phyloP scores from a whole-genome alignment of 108 stramenopile genomes.

The Heterococcus sp. region DNA sequence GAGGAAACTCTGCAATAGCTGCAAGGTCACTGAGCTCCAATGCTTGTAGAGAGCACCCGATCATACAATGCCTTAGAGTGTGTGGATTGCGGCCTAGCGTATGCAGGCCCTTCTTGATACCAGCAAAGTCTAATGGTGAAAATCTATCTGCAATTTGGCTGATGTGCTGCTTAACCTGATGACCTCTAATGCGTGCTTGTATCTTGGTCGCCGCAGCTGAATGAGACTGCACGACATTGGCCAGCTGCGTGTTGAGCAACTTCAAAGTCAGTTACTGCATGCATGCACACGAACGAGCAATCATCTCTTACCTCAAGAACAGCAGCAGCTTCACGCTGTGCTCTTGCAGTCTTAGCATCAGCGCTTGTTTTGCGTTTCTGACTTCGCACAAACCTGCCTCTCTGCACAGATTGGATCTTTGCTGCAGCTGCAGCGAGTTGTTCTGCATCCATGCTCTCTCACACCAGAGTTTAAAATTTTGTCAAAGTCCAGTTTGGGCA shows the following conservation, averaged over 20 bases:
- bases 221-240: not conserved
- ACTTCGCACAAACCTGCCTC: not conserved
- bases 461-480: too few species aligned
- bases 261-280: not conserved
- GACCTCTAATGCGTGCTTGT: constrained; percentile 15
- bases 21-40: constrained; percentile 3
- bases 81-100: constrained; percentile 40
- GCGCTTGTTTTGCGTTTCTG: not conserved
- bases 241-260: not conserved
- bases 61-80: constrained; percentile 22
- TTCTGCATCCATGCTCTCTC: too few species aligned
- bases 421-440: not conserved
- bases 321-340: not conserved
- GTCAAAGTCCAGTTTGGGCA: too few species aligned
- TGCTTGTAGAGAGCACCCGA: constrained; percentile 9
- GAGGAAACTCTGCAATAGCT: constrained; percentile 12
- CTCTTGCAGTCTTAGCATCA: not conserved
- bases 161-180: constrained; percentile 7
- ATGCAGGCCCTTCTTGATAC: constrained; percentile 41
- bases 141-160: not conserved
- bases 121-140: constrained; percentile 11
- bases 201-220: constrained; percentile 21
- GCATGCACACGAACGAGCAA: too few species aligned
- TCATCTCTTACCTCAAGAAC: not conserved
- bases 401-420: not conserved